Evolutionary conservation across 768 basidiomycete genomes (phyloP).

Genomic region (Crucibulum laeve): DNA sequence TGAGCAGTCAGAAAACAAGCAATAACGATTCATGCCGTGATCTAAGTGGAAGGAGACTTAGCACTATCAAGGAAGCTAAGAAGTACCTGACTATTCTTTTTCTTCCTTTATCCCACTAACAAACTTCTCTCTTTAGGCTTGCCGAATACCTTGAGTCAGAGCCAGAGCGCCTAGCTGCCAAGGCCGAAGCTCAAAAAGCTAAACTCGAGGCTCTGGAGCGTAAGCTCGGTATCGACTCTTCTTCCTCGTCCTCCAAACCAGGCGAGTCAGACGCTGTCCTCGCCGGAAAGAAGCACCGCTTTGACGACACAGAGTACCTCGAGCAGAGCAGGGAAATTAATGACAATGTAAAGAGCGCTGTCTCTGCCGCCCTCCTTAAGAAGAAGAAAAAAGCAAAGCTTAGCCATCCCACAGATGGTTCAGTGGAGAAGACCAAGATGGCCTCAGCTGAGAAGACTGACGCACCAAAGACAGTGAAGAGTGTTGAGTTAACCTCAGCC

Average conservation of each 20-base stretch:
- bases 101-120: background rate
- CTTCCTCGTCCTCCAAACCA: slow-evolving; percentile 20
- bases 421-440: slow-evolving; percentile 10
- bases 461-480: slow-evolving; percentile 1
- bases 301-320: slow-evolving; percentile 90
- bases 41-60: slow-evolving; percentile 82
- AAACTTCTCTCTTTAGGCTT: slow-evolving; percentile 40
- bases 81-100: slow-evolving; percentile 42
- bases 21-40: slow-evolving; percentile 96
- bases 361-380: slow-evolving; percentile 49
- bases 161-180: slow-evolving; percentile 74
- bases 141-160: slow-evolving; percentile 85
- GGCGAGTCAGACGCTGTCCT: slow-evolving; percentile 32
- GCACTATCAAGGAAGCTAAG: slow-evolving; percentile 95
- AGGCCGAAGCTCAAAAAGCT: slow-evolving; percentile 69
- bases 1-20: slow-evolving; percentile 94
- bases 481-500: slow-evolving; percentile 2
- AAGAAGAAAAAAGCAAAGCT: slow-evolving; percentile 20
- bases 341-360: slow-evolving; percentile 88
- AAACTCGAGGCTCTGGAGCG: slow-evolving; percentile 85
- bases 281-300: slow-evolving; percentile 78
- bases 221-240: slow-evolving; percentile 66
- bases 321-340: slow-evolving; percentile 90
- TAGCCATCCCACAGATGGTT: slow-evolving; percentile 20
- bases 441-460: slow-evolving; percentile 9